phyloP scores from a whole-genome alignment of 75 land plant species.

The Pinus tabuliformis region DNA sequence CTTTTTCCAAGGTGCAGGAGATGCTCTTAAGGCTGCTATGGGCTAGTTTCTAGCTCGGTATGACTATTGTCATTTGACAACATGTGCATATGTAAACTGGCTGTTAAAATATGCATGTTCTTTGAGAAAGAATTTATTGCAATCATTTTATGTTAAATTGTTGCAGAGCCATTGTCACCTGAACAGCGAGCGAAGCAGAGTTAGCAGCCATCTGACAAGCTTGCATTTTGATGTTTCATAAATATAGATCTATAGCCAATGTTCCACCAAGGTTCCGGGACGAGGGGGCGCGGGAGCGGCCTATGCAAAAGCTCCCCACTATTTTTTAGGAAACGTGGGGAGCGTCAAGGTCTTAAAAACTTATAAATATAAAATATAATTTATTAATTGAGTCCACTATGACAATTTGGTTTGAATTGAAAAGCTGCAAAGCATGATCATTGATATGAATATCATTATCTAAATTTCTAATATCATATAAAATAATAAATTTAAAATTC shows the following conservation, averaged over 20 bases:
- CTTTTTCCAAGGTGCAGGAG: constrained; percentile 97
- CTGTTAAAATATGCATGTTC: background rate
- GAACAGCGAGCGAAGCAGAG: background rate
- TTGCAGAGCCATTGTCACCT: background rate
- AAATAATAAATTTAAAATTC: too few species aligned
- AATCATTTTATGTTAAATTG: background rate
- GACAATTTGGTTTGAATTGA: too few species aligned
- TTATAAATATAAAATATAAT: too few species aligned
- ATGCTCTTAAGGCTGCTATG: constrained; percentile 68
- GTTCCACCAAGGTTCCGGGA: too few species aligned
- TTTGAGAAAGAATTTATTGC: background rate
- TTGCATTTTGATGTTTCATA: background rate
- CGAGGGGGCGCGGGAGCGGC: too few species aligned
- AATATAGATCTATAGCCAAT: background rate
- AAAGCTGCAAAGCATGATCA: too few species aligned
- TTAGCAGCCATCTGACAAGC: background rate
- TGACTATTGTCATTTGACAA: background rate
- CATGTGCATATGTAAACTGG: constrained; percentile 1
- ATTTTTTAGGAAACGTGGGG: too few species aligned
- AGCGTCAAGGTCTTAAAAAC: too few species aligned
- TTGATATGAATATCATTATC: too few species aligned
- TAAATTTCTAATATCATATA: too few species aligned
- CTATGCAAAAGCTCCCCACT: too few species aligned
- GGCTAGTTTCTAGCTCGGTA: constrained; percentile 13
- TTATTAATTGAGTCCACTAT: too few species aligned